Evolutionary conservation across 2,329 filamentous ascomycete genomes (phyloP).

Genomic region (Diplocarpon mali): DNA sequence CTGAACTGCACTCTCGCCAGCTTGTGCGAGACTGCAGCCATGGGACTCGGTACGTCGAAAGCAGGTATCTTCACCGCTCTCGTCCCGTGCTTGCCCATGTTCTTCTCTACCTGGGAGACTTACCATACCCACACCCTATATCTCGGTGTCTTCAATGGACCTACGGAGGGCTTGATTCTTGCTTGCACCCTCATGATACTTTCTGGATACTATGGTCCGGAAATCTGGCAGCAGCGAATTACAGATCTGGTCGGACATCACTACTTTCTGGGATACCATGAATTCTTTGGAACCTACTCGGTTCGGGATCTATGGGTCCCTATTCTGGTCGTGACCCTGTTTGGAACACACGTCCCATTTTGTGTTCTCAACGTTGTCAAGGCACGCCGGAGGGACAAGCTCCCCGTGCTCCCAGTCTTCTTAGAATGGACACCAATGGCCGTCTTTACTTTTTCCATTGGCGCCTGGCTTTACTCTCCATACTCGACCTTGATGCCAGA

Average conservation of each 20-base stretch:
- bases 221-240: conserved; percentile 73
- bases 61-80: conserved; percentile 86
- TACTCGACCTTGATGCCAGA: conserved; percentile 70
- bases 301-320: conserved; percentile 83
- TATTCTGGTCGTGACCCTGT: conserved; percentile 52
- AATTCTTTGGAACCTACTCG: conserved; percentile 57
- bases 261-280: conserved; percentile 40
- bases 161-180: conserved; percentile 87
- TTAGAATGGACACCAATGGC: conserved; percentile 89
- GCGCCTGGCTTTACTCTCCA: conserved; percentile 81
- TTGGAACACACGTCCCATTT: conserved; percentile 71
- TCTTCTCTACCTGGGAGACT: conserved; percentile 99
- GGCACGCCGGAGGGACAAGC: conserved; percentile 59
- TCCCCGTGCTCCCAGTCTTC: conserved; percentile 73
- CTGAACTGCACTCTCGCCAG: conserved; percentile 93
- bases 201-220: conserved; percentile 79
- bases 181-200: conserved; percentile 77
- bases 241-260: conserved; percentile 54
- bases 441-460: conserved; percentile 64
- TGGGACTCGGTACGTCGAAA: conserved; percentile 77
- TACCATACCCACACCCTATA: conserved; percentile 98
- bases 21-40: conserved; percentile 81
- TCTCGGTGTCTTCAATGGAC: conserved; percentile 91
- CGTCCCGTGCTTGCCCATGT: conserved; percentile 91
- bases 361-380: conserved; percentile 78